Evolutionary conservation across 1,284 basidiomycete species (phyloP).

Genomic region (Chalciporus sp.): DNA sequence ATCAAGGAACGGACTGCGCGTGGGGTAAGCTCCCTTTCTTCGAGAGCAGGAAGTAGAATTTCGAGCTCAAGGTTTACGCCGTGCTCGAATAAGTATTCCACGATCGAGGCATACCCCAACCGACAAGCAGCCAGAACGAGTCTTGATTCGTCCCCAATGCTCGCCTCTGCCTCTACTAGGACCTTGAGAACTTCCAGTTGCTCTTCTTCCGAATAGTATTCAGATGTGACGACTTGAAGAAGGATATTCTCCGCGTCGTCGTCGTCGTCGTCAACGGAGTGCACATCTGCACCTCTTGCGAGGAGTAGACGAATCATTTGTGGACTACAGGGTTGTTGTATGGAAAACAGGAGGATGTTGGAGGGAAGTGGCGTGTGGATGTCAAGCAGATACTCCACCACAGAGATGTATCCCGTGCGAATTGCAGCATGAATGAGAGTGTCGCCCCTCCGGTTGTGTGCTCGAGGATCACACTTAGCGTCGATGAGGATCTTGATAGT

Average conservation of each 20-base stretch:
- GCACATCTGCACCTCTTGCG: background rate
- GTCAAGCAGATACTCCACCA: background rate
- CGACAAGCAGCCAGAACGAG: no score
- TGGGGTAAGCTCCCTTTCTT: no score
- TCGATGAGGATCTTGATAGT: background rate
- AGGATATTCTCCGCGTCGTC: constrained; percentile 4
- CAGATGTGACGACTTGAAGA: background rate
- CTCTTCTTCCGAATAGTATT: background rate
- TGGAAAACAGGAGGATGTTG: background rate
- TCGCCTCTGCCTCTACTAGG: background rate
- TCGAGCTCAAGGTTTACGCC: no score
- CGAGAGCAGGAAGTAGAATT: no score
- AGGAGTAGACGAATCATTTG: background rate
- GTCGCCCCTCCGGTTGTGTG: background rate
- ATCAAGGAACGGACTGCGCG: no score
- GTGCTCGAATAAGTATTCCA: no score
- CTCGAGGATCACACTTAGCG: constrained; percentile 2
- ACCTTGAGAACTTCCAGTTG: background rate
- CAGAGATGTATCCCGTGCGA: background rate
- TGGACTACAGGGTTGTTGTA: background rate
- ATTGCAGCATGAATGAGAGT: background rate
- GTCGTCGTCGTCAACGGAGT: background rate
- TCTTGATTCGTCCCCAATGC: no score
- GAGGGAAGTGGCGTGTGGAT: background rate
- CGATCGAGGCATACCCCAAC: no score